Evolutionary conservation across 108 stramenopile species (phyloP), one percentile per base, ranked within the genome.

Genomic region (Nitzschia sp.): DNA sequence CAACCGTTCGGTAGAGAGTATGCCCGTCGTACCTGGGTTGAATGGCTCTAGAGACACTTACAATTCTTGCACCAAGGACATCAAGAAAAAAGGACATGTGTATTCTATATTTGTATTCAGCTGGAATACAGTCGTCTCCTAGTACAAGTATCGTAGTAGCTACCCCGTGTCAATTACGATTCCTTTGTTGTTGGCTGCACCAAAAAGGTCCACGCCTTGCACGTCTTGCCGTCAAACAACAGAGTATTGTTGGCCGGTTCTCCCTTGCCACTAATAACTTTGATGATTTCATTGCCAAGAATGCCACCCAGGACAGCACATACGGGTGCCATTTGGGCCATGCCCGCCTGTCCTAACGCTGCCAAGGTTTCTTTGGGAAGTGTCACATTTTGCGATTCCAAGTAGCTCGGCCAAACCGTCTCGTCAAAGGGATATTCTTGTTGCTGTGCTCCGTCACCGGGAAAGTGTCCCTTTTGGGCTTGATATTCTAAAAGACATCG

Each of bases 251-350:
- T 91, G 55, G 91, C 91, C 13, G 96, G 96, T 69, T 90, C 89
- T 54, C 93, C 96, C 70, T 92, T 94, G n/a, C 91, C 88, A 54
- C 81, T 89, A 62, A 97, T 81, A 2, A 85, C 83, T 66, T 97
- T 97, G 85, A 97, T 91, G 46, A 96, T 82, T 81, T 97, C 97
- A 72, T 97, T 97, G 21, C 96, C 96, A 23, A 98, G 48, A 33
- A 97, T 79, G 17, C 97, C 97, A 33, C 97, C 97, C 58, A 97
- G 62, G 13, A 97, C 94, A 17, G 97, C 92, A 59, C 91, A 93
- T 19, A 97, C 95, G 1, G 95, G 93, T 28, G 88, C 81, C 1
- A 97, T 60, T 59, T 96, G 94, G 1, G 88, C 87, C 27, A 60
- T 71, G 8, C 92, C 94, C 36, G 85, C 79, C 30, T 61, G 73